Percentiles rank a stretch among this genome's conserved stretches.
Evolutionary conservation across 2,329 filamentous ascomycete species (phyloP).

Genomic region (Hypoxylon sp.): DNA sequence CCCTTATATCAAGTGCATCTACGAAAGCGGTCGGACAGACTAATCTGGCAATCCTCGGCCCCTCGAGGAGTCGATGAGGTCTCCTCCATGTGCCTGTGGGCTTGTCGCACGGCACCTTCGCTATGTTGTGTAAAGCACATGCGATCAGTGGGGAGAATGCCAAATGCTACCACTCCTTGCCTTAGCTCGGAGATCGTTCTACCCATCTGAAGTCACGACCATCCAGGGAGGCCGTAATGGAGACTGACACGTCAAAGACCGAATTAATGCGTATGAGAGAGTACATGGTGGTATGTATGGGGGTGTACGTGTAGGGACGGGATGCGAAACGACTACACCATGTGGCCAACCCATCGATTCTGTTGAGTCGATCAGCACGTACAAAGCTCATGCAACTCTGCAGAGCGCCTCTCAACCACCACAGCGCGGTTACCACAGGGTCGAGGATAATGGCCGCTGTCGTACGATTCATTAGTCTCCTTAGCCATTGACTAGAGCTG

Average conservation of each 20-base stretch:
- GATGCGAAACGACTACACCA: constrained; percentile 45
- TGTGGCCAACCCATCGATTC: constrained; percentile 47
- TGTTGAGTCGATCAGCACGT: constrained; percentile 45
- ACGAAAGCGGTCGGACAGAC: constrained; percentile 27
- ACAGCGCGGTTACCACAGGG: constrained; percentile 33
- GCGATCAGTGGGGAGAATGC: constrained; percentile 45
- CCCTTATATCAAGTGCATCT: constrained; percentile 30
- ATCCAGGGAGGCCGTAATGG: constrained; percentile 49
- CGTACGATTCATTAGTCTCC: constrained; percentile 44
- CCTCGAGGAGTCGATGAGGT: constrained; percentile 30
- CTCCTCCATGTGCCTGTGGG: constrained; percentile 40
- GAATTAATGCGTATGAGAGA: constrained; percentile 43
- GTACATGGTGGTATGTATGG: constrained; percentile 44
- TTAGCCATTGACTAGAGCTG: constrained; percentile 46
- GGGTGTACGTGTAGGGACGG: constrained; percentile 43
- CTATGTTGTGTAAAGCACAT: constrained; percentile 49
- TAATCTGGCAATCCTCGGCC: constrained; percentile 34
- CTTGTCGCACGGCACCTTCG: constrained; percentile 49
- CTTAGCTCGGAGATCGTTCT: constrained; percentile 50
- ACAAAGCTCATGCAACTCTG: constrained; percentile 46
- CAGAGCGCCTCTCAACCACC: constrained; percentile 42
- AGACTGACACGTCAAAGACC: constrained; percentile 54
- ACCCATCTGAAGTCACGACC: constrained; percentile 51
- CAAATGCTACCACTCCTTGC: constrained; percentile 47
- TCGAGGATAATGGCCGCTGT: constrained; percentile 36